Evolutionary conservation across 306 rosid species (phyloP).

Genomic region (Psophocarpus tetragonolobus): DNA sequence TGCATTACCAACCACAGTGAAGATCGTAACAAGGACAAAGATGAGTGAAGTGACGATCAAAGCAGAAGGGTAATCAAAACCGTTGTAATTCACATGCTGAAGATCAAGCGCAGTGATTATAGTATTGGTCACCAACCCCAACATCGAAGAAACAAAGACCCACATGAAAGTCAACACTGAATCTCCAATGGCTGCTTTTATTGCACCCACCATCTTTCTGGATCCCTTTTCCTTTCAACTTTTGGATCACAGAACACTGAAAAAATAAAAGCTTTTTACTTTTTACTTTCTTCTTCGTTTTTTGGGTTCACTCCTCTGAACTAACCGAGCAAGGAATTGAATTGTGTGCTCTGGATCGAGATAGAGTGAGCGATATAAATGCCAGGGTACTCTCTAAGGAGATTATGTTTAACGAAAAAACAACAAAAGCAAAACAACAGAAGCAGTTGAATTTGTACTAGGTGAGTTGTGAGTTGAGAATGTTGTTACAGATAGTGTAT

Average conservation of each 20-base stretch:
- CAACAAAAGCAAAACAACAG: no score
- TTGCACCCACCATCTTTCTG: slow-evolving; percentile 45
- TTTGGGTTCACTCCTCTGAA: no score
- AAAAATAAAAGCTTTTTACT: background rate
- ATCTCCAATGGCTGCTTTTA: slow-evolving; percentile 72
- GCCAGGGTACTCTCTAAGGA: no score
- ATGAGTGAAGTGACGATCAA: slow-evolving; percentile 55
- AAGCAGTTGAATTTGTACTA: no score
- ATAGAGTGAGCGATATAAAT: no score
- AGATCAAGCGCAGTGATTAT: slow-evolving; percentile 41
- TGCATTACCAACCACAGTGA: slow-evolving; percentile 58
- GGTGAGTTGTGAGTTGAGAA: no score
- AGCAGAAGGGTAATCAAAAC: slow-evolving; percentile 42
- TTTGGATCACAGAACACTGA: background rate
- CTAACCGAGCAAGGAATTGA: no score
- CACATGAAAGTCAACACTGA: slow-evolving; percentile 63
- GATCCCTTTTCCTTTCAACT: background rate
- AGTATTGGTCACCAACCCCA: slow-evolving; percentile 52
- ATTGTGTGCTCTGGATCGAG: no score
- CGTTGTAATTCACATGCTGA: slow-evolving; percentile 29
- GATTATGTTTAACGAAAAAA: no score
- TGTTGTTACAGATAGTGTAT: no score
- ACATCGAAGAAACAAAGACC: slow-evolving; percentile 59
- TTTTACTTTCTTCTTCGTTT: background rate
- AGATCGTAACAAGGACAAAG: slow-evolving; percentile 52